Evolutionary conservation across 441 rosid species (phyloP).

Genomic region (Viola pubescens): DNA sequence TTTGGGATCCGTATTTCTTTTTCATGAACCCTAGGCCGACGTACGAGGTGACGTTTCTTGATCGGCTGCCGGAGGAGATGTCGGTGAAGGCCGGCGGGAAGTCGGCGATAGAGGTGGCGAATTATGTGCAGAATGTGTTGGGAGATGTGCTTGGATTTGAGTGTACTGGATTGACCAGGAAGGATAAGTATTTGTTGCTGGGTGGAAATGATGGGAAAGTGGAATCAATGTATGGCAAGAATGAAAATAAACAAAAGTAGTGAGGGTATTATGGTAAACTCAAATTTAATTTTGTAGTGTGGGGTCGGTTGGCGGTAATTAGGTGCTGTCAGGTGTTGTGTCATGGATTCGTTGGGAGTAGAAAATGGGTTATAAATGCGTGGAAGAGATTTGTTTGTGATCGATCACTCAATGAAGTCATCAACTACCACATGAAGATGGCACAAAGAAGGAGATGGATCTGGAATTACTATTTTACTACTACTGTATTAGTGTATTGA

Average conservation of each 20-base stretch:
- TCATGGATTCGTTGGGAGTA: no score
- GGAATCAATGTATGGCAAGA: constrained; percentile 52
- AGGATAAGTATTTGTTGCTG: constrained; percentile 83
- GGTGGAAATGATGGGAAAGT: constrained; percentile 96
- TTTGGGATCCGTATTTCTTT: constrained; percentile 93
- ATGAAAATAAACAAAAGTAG: background rate
- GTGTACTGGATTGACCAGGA: constrained; percentile 72
- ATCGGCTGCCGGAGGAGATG: constrained; percentile 80
- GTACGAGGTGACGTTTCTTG: constrained; percentile 79
- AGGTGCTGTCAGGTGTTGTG: background rate
- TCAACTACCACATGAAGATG: no score
- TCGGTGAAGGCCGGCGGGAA: constrained; percentile 76
- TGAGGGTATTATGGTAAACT: background rate
- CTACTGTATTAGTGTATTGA: no score
- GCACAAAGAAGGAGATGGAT: no score
- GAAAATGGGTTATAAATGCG: no score
- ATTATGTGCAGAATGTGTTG: constrained; percentile 80
- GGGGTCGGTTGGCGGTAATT: background rate
- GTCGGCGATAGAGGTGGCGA: constrained; percentile 85
- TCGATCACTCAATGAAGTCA: no score
- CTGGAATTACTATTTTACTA: no score
- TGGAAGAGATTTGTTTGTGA: no score
- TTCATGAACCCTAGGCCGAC: constrained; percentile 95
- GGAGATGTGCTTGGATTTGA: constrained; percentile 73
- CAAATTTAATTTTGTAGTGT: background rate